These are phyloP conservation scores for Schizonepeta tenuifolia DNA, from an alignment of 257 asterid species.

Conservation along the genomic window DNA sequence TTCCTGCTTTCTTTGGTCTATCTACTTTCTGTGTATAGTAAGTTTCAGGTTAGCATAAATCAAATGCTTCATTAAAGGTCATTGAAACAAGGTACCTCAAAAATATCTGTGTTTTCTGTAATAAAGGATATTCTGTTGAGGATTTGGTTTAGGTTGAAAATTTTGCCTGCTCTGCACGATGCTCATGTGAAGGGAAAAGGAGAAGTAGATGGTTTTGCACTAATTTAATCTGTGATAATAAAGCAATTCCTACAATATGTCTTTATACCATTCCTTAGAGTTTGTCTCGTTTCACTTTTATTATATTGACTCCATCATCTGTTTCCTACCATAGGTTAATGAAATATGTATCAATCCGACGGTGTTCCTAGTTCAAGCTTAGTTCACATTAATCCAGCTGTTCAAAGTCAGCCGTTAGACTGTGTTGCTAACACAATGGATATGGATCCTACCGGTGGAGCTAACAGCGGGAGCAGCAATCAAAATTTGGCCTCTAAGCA, in stretches of 20 bases:
- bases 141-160: conserved; percentile 1
- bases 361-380: conserved; percentile 50
- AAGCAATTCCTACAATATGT: neutral
- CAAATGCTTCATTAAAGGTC: conserved; percentile 14
- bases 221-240: neutral
- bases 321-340: conserved; percentile 34
- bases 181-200: conserved; percentile 18
- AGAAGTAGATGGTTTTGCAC: neutral
- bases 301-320: conserved; percentile 9
- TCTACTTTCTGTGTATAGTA: conserved; percentile 22
- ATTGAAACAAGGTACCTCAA: conserved; percentile 6
- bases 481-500: conserved; percentile 83
- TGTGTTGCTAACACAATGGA: conserved; percentile 59
- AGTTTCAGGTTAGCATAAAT: conserved; percentile 5
- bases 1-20: conserved; percentile 11
- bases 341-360: conserved; percentile 42
- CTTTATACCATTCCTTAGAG: neutral
- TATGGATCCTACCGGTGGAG: conserved; percentile 68
- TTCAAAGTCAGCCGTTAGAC: conserved; percentile 45
- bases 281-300: neutral
- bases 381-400: conserved; percentile 38
- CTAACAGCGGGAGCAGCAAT: conserved; percentile 58
- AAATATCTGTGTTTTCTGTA: conserved; percentile 5
- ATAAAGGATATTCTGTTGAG: no score
- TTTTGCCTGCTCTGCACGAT: neutral